Evolutionary conservation across 768 basidiomycete species (phyloP).

Genomic region (Podaxis sp.): DNA sequence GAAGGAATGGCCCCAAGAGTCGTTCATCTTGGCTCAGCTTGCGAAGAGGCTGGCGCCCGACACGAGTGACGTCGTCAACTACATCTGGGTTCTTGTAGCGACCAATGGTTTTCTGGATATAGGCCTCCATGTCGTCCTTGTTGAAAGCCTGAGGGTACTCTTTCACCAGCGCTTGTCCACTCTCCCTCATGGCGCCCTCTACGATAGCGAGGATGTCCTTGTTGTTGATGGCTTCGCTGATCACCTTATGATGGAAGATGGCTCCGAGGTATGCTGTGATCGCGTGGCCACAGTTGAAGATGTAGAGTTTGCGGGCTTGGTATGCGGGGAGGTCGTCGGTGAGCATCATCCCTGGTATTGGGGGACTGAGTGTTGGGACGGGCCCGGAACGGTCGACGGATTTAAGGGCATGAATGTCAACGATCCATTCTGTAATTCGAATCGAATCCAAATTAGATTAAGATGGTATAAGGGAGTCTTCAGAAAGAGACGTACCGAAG

Average conservation of each 20-base stretch:
- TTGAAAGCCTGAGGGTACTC: conserved; percentile 5
- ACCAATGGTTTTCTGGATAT: conserved; percentile 11
- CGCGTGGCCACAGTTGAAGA: conserved; percentile 11
- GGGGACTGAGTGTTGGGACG: background rate
- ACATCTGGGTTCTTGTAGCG: conserved; percentile 11
- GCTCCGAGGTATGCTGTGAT: conserved; percentile 11
- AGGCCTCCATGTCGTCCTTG: conserved; percentile 3
- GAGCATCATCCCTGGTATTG: conserved; percentile 7
- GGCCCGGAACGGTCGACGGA: background rate
- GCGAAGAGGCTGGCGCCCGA: conserved; percentile 10
- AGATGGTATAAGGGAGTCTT: background rate
- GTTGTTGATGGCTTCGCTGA: conserved; percentile 3
- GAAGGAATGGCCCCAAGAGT: conserved; percentile 9
- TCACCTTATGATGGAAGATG: conserved; percentile 1
- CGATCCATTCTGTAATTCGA: conserved; percentile 9
- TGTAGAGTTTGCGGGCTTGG: conserved; percentile 12
- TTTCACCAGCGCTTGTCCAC: conserved; percentile 1
- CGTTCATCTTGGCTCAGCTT: conserved; percentile 4
- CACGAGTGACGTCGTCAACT: conserved; percentile 7
- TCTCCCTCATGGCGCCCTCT: conserved; percentile 8
- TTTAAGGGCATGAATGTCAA: conserved; percentile 7
- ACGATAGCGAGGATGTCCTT: conserved; percentile 3
- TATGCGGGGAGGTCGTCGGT: conserved; percentile 12
- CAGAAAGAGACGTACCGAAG: background rate
- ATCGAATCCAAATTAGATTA: background rate